Conservation (phyloP, 2,329 filamentous ascomycete species). For the Botrytis sinoallii region DNA sequence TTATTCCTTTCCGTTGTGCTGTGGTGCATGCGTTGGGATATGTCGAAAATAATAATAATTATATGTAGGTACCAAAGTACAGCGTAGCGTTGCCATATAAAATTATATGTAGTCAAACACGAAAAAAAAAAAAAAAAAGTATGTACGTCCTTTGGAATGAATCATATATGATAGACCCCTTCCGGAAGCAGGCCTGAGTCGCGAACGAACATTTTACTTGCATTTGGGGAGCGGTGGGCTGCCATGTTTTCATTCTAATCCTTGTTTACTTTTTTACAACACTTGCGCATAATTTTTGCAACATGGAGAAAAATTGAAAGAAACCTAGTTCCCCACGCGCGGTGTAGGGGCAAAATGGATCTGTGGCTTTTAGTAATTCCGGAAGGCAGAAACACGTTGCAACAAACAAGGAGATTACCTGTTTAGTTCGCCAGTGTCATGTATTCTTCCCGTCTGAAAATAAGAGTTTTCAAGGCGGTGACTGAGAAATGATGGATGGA, state of each 20-base stretch:
- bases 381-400: constrained; percentile 19
- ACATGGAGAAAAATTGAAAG: not conserved
- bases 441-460: not conserved
- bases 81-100: not conserved
- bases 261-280: constrained; percentile 1
- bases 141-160: not conserved
- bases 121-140: not conserved
- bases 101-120: constrained; percentile 1
- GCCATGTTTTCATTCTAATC: not conserved
- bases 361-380: not conserved
- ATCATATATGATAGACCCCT: constrained; percentile 18
- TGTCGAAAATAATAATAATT: not conserved
- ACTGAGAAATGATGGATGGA: not conserved
- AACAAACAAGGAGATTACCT: constrained; percentile 6
- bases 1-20: constrained; percentile 7
- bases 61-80: constrained; percentile 4
- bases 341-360: constrained; percentile 12
- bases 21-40: constrained; percentile 14
- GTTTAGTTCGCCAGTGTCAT: not conserved
- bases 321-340: constrained; percentile 7
- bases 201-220: constrained; percentile 14
- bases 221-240: constrained; percentile 17
- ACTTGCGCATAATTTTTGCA: not conserved
- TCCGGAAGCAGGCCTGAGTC: constrained; percentile 13
- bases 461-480: constrained; percentile 6